phyloP scores from a whole-genome alignment of 208 protist genomes.

The Acanthamoeba royreba region DNA sequence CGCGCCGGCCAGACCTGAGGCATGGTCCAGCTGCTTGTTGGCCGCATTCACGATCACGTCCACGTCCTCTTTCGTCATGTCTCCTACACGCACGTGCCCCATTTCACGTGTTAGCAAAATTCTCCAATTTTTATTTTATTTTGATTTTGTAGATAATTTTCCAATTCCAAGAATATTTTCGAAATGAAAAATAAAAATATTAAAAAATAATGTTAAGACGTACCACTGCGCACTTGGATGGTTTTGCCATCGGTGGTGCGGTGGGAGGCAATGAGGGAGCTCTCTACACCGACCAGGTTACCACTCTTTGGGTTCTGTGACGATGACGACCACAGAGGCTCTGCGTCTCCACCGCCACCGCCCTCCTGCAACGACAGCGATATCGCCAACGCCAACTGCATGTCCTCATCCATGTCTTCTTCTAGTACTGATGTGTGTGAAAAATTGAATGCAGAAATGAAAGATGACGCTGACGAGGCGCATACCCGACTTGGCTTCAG shows the following conservation, averaged over 20 bases:
- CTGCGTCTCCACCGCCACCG: neutral
- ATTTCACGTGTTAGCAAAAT: neutral
- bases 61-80: constrained; percentile 24
- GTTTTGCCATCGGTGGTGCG: neutral
- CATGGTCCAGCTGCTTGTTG: constrained; percentile 38
- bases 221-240: constrained; percentile 2
- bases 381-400: neutral
- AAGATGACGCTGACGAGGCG: too few relatives aligned
- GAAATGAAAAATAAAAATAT: neutral
- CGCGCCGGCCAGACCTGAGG: neutral
- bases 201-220: neutral
- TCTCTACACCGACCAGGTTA: constrained; percentile 23
- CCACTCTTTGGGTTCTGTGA: constrained; percentile 1
- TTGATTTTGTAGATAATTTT: neutral
- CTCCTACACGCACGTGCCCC: neutral
- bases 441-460: too few relatives aligned
- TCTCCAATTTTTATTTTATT: neutral
- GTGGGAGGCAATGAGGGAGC: neutral
- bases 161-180: neutral
- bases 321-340: neutral
- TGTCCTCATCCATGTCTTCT: neutral
- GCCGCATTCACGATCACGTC: neutral
- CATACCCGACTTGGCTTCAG: too few relatives aligned
- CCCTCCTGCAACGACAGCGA: neutral
- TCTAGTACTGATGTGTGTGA: neutral